These are phyloP conservation scores for Glycine soja DNA, from an alignment of 306 rosid genomes.

Conservation along the genomic window DNA sequence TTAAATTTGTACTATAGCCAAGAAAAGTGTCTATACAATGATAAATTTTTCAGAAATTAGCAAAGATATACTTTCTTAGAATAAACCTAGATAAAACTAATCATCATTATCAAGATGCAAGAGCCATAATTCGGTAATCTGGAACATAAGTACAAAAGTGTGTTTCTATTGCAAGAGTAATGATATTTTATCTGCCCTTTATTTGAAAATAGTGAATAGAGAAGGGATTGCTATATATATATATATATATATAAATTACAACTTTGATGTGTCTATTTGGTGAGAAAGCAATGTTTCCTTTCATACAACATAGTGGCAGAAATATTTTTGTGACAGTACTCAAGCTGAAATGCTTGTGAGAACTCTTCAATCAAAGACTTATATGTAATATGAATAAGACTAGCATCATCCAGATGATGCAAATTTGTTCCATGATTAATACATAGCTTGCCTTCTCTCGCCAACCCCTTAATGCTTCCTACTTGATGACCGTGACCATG, in stretches of 20 bases:
- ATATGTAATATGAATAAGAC: background rate
- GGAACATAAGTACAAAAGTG: no score
- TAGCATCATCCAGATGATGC: background rate
- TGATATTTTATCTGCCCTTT: no score
- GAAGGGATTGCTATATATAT: background rate
- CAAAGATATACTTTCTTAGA: no score
- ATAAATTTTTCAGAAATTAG: no score
- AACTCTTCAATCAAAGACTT: constrained; percentile 25
- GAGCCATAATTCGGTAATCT: no score
- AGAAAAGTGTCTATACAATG: no score
- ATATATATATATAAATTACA: background rate
- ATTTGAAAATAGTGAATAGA: background rate
- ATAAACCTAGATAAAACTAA: no score
- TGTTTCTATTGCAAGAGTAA: no score
- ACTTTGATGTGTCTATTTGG: background rate
- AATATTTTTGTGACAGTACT: background rate
- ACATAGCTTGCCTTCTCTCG: background rate
- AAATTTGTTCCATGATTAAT: background rate
- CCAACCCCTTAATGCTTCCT: constrained; percentile 17
- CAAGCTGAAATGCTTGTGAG: constrained; percentile 10
- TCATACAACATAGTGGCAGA: background rate
- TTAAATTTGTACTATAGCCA: no score
- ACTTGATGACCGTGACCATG: constrained; percentile 52
- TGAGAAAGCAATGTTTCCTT: background rate
- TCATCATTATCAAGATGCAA: no score